A percentile compares a stretch with the other conserved stretches of the same genome.
Conservation (phyloP, 306 rosid genomes). For the Herpetospermum pedunculosum region DNA sequence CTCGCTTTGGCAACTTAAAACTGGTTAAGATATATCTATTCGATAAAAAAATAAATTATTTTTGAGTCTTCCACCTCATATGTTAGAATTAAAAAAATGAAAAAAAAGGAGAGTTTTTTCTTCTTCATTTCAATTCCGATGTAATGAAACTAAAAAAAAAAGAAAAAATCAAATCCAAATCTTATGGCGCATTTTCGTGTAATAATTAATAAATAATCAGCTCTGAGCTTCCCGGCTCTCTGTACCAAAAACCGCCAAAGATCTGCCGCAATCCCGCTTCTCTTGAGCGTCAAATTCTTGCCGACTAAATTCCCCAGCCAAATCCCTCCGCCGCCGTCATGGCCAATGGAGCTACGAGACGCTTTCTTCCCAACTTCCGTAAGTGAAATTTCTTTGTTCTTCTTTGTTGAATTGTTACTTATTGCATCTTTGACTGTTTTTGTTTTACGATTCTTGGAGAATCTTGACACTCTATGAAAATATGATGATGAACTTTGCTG, state of each 20-base stretch:
- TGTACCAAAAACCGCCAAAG: not conserved
- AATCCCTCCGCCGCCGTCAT: not conserved
- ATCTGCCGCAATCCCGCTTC: not conserved
- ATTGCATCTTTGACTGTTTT: not conserved
- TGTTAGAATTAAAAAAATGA: too few species aligned
- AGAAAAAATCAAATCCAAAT: too few species aligned
- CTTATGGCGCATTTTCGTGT: too few species aligned
- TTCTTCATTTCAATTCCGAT: too few species aligned
- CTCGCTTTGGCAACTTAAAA: too few species aligned
- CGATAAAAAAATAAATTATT: too few species aligned
- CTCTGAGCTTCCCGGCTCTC: not conserved
- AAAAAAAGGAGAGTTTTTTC: too few species aligned
- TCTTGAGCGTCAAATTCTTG: not conserved
- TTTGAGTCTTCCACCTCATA: too few species aligned
- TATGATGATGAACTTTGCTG: not conserved
- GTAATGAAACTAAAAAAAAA: not conserved
- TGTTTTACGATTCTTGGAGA: not conserved
- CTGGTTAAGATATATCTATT: too few species aligned
- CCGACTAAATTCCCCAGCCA: not conserved
- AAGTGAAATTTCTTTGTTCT: not conserved
- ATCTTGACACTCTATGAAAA: not conserved
- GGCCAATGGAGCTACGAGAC: constrained; percentile 13
- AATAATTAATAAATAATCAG: not conserved
- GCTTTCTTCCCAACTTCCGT: constrained; percentile 11
- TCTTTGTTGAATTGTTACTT: not conserved